Base-by-base conservation (phyloP, 257 asterid species). In the Cynanchum wilfordii region DNA sequence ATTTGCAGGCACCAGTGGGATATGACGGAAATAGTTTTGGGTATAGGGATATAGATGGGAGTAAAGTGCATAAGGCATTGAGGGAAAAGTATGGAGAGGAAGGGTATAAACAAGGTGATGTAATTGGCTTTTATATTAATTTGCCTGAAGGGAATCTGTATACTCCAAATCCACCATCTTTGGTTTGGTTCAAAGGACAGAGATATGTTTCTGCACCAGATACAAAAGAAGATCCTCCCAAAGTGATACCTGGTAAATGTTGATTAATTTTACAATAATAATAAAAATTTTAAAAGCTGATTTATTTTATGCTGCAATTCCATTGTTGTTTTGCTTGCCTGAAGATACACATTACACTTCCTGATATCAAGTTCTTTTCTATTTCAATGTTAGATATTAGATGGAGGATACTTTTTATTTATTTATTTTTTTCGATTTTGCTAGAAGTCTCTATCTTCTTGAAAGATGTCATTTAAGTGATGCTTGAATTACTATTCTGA, bases 1-100 rank as follows among this genome's bases (percentile, higher is more conserved):
- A 92, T 82, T 83, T 95, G 82, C 99, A 95, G 82, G 99, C 98
- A 2, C 99, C 99, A 0, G 98, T 90, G 30, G 99, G 99, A 38
- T 95, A 88, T 75, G 99, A 95, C 83, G 96, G 83, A 74, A 88
- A 87, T 83, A 89, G 99, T 82, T 95, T 86, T 62, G 97, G 97
- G 22, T 94, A 88, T 67, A 87, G 99, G 77, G 99, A 94, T 83
- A 74, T 87, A 81, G 99, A 91, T 79, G 99, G 99, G 72, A 80
- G 90, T 72, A 94, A 88, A 80, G 89, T 94, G 80, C 93, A 91
- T 75, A 94, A 91, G 85, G 99, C 97, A n/a, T 81, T 89, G 80
- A 87, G 99, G 82, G 97, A 89, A 76, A 82, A 82, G 81, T 94
- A 88, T 51, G 96, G 97, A 20, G 88, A 86, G 66, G 96, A 84